Conservation (phyloP, 2,329 filamentous ascomycete species). For the Fusarium cicatricum region DNA sequence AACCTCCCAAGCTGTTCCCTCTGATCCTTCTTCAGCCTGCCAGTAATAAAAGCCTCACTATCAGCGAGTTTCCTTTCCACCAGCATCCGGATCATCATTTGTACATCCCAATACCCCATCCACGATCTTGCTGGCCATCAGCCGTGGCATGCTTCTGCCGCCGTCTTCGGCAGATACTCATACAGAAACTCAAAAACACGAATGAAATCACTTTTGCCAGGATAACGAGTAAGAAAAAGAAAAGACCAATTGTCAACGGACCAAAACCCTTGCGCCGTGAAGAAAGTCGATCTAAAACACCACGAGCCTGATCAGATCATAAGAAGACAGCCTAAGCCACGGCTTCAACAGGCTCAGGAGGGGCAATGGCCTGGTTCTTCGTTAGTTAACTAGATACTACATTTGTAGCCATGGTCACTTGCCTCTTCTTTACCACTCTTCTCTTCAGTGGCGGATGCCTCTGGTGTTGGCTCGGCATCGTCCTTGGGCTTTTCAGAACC, state of each 20-base stretch:
- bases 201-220: slow-evolving; percentile 40
- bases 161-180: slow-evolving; percentile 38
- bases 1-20: slow-evolving; percentile 15
- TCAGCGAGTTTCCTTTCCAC: slow-evolving; percentile 14
- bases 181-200: slow-evolving; percentile 39
- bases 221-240: slow-evolving; percentile 29
- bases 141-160: slow-evolving; percentile 25
- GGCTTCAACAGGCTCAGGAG: slow-evolving; percentile 49
- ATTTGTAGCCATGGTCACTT: slow-evolving; percentile 14
- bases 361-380: slow-evolving; percentile 37
- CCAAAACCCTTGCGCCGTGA: slow-evolving; percentile 42
- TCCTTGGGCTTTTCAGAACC: slow-evolving; percentile 40
- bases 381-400: slow-evolving; percentile 17
- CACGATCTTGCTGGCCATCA: slow-evolving; percentile 20
- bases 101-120: slow-evolving; percentile 34
- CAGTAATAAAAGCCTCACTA: neutral
- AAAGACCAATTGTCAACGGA: slow-evolving; percentile 37
- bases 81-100: slow-evolving; percentile 32
- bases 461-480: slow-evolving; percentile 32
- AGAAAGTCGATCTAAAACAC: slow-evolving; percentile 39
- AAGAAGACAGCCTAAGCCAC: slow-evolving; percentile 42
- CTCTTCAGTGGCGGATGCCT: slow-evolving; percentile 31
- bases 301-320: slow-evolving; percentile 16
- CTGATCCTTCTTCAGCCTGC: slow-evolving; percentile 16
- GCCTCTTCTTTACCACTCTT: slow-evolving; percentile 49